Base-by-base conservation (phyloP, 139 green algal species). In the Spirogloea muscicola region DNA sequence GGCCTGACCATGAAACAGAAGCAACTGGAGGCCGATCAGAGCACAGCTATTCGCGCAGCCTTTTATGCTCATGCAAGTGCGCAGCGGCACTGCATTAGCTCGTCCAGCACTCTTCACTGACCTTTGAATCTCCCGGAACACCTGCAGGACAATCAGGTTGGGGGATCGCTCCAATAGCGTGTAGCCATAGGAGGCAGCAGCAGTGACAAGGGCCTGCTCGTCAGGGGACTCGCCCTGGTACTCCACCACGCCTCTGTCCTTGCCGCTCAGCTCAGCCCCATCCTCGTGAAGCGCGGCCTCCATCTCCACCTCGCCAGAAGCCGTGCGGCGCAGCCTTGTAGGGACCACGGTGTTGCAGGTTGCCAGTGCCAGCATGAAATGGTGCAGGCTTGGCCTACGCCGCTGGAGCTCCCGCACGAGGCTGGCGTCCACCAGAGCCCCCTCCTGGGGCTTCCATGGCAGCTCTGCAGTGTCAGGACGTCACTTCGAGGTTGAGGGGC, bases 141-240 rank as follows among this genome's bases (percentile, higher is more conserved):
- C 51, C 31, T 31, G n/a, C 5, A 80, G 7, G 6, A 76, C 62
- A 25, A 80, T 72, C 10, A 21, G 9, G 13, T 80, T 31, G n/a
- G 4, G 3, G 3, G 63, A 65, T 16, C 66, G 40, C 31, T 82
- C 37, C 65, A 82, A 16, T 31, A 82, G 68, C 41, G 4, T 39
- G 31, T 46, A 82, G 13, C 75, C 93, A 40, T 96, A 63, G 65
- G 86, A 85, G 1, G 67, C 51, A 3, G 75, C 75, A 1, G 75
- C 65, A 2, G 3, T 39, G 44, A 95, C 89, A 42, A 95, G 82
- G 6, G 90, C 90, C 3, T 83, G 77, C 79, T 96, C 91, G 60
- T 96, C 91, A 2, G 91, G 91, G 0, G 91, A 96, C 71, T 89
- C 87, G 3, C 86, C 89, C 84, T 95, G 85, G 66, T 91, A 93